phyloP scores from a whole-genome alignment of 2,329 filamentous ascomycete genomes.

The Ophiosphaerella herpotricha region DNA sequence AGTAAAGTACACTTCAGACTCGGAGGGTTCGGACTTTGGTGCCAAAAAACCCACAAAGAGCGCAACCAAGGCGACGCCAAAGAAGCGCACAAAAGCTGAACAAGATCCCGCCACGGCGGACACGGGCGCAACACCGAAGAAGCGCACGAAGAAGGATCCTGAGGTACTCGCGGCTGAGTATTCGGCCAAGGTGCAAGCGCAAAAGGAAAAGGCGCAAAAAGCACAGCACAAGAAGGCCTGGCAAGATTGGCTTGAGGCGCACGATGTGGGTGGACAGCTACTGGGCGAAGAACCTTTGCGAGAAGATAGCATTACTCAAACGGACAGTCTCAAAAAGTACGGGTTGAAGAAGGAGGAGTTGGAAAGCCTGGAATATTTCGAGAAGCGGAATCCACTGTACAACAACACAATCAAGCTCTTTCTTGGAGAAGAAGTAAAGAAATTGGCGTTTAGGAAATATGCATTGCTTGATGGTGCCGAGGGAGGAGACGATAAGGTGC shows the following conservation, averaged over 20 bases:
- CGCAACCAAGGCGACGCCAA: conserved; percentile 6
- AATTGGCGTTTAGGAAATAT: conserved; percentile 12
- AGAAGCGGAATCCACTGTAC: conserved; percentile 12
- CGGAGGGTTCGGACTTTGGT: conserved; percentile 16
- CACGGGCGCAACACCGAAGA: not conserved
- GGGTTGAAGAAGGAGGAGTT: conserved; percentile 17
- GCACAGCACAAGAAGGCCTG: conserved; percentile 6
- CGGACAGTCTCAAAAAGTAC: conserved; percentile 15
- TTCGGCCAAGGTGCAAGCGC: not conserved
- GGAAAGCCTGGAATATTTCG: conserved; percentile 5
- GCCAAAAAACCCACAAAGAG: conserved; percentile 6
- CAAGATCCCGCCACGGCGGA: not conserved
- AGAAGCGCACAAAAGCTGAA: conserved; percentile 8
- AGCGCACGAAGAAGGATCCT: conserved; percentile 14
- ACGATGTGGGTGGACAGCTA: not conserved
- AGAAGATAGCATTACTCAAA: conserved; percentile 16
- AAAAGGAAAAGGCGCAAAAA: conserved; percentile 6
- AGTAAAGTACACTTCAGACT: conserved; percentile 19
- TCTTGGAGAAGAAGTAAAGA: conserved; percentile 7
- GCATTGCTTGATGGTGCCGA: conserved; percentile 6
- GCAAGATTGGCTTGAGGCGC: conserved; percentile 5
- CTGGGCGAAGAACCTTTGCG: conserved; percentile 7
- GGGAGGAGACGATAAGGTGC: not conserved
- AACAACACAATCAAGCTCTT: conserved; percentile 13
- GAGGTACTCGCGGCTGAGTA: not conserved